These are phyloP conservation scores for Piloderma croceum DNA, from an alignment of 768 basidiomycete genomes.

Conservation along the genomic window DNA sequence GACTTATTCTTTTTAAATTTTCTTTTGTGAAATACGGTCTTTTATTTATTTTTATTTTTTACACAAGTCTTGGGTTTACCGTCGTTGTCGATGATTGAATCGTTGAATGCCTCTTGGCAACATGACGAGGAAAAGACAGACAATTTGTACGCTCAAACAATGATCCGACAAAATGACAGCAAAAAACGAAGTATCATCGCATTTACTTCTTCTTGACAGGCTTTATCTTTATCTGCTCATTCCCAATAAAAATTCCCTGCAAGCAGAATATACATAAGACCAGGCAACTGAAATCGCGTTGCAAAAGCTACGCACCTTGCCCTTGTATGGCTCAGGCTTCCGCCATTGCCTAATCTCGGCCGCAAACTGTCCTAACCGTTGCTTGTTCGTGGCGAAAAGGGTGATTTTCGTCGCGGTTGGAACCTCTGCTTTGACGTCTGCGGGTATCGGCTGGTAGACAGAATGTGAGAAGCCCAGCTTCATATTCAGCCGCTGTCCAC, in stretches of 20 bases:
- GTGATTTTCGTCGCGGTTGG: slow-evolving; percentile 80
- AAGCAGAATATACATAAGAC: slow-evolving; percentile 6
- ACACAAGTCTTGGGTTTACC: too few relatives aligned
- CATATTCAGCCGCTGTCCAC: slow-evolving; percentile 72
- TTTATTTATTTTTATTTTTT: too few relatives aligned
- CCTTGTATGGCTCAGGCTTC: slow-evolving; percentile 95
- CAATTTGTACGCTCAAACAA: too few relatives aligned
- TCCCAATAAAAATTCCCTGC: slow-evolving; percentile 91
- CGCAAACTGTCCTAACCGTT: slow-evolving; percentile 80
- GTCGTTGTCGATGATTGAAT: too few relatives aligned
- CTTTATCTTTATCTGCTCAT: slow-evolving; percentile 87
- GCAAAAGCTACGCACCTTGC: slow-evolving; percentile 69
- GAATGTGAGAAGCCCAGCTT: slow-evolving; percentile 91
- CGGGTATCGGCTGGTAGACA: slow-evolving; percentile 77
- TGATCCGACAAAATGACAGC: too few relatives aligned
- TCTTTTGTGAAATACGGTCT: too few relatives aligned
- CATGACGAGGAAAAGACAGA: too few relatives aligned
- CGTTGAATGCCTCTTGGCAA: too few relatives aligned
- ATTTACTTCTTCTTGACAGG: slow-evolving; percentile 96
- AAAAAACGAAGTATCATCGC: too few relatives aligned
- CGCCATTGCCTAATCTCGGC: slow-evolving; percentile 79
- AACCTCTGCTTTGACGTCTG: slow-evolving; percentile 74
- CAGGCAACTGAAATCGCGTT: slow-evolving; percentile 2
- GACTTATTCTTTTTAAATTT: too few relatives aligned
- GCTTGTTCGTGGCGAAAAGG: slow-evolving; percentile 82